Evolutionary conservation across 2,329 filamentous ascomycete genomes (phyloP).

Genomic region (Domatiomyces catenatus): DNA sequence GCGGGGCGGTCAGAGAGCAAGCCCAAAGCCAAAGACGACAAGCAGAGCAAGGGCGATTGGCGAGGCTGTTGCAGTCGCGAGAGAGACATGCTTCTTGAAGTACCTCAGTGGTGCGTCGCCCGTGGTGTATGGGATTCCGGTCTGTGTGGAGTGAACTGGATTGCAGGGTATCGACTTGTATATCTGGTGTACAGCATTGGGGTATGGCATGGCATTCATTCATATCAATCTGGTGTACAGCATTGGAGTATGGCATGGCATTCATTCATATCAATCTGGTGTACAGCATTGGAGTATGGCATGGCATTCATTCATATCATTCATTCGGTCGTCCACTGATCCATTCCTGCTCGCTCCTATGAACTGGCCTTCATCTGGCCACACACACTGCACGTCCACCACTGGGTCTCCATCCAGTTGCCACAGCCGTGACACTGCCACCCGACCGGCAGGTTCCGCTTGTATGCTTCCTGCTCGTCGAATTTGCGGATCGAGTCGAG

Average conservation of each 20-base stretch:
- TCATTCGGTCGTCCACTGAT: neutral
- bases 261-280: neutral
- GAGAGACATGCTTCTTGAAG: slow-evolving; percentile 66
- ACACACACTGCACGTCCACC: slow-evolving; percentile 49
- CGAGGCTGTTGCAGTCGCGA: slow-evolving; percentile 63
- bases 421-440: slow-evolving; percentile 46
- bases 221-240: too few species aligned
- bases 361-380: slow-evolving; percentile 42
- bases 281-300: neutral
- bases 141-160: slow-evolving; percentile 44
- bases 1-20: slow-evolving; percentile 18
- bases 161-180: neutral
- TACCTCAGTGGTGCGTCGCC: slow-evolving; percentile 91
- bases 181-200: neutral
- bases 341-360: slow-evolving; percentile 18
- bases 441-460: slow-evolving; percentile 37
- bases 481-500: slow-evolving; percentile 25
- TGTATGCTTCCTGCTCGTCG: slow-evolving; percentile 28
- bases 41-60: slow-evolving; percentile 41
- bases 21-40: slow-evolving; percentile 20
- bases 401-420: slow-evolving; percentile 47
- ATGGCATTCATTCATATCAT: neutral
- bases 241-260: neutral
- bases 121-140: slow-evolving; percentile 87
- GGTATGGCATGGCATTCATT: neutral